Conservation (phyloP, 352 stramenopile genomes). For the Pythium dissimile region DNA sequence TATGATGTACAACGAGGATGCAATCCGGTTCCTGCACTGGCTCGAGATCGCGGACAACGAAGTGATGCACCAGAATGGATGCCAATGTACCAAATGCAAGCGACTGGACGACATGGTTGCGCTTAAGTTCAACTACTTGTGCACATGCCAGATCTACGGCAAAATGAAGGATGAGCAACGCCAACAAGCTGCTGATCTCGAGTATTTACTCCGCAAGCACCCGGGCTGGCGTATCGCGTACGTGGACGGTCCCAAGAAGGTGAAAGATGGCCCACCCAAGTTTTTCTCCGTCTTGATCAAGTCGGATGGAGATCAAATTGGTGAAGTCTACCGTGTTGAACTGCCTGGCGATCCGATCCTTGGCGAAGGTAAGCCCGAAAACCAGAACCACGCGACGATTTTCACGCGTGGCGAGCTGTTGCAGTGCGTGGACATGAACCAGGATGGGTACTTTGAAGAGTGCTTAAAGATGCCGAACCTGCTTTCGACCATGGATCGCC, state of each 20-base stretch:
- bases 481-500: conserved; percentile 68
- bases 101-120: conserved; percentile 79
- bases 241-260: conserved; percentile 81
- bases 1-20: conserved; percentile 88
- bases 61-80: conserved; percentile 72
- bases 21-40: conserved; percentile 81
- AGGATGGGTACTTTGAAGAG: conserved; percentile 82
- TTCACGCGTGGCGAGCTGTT: conserved; percentile 81
- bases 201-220: conserved; percentile 77
- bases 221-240: conserved; percentile 71
- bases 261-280: conserved; percentile 81
- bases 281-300: conserved; percentile 78
- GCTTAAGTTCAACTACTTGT: conserved; percentile 87
- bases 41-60: conserved; percentile 85
- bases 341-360: conserved; percentile 76
- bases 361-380: conserved; percentile 84
- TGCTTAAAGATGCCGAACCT: conserved; percentile 78
- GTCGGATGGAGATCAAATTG: conserved; percentile 60
- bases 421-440: conserved; percentile 89
- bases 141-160: conserved; percentile 84
- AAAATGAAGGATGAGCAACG: conserved; percentile 81
- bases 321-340: conserved; percentile 77
- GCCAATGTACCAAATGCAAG: conserved; percentile 82
- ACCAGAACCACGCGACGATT: conserved; percentile 86
- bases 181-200: conserved; percentile 68